These are phyloP conservation scores for Cercospora zeina DNA, from an alignment of 2,329 filamentous ascomycete species.

Conservation along the genomic window DNA sequence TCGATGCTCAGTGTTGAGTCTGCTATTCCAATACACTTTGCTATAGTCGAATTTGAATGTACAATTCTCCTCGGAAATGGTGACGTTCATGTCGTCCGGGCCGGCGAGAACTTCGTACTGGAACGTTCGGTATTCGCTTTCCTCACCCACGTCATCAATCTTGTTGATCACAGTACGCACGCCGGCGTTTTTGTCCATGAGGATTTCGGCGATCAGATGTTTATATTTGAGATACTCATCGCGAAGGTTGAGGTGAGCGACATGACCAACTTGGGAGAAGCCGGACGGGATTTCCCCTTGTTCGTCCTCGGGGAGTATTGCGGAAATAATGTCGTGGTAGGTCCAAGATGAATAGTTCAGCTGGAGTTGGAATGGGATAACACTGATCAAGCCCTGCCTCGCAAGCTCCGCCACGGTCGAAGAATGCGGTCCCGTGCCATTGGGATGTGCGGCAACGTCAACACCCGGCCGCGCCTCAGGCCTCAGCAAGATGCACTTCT, in stretches of 20 bases:
- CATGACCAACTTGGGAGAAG: constrained; percentile 86
- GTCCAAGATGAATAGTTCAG: constrained; percentile 86
- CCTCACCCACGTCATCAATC: constrained; percentile 78
- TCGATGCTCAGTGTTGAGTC: constrained; percentile 85
- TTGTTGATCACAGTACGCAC: constrained; percentile 96
- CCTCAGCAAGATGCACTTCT: constrained; percentile 50
- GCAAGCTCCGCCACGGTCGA: constrained; percentile 67
- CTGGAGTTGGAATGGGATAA: constrained; percentile 73
- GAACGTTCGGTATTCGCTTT: constrained; percentile 88
- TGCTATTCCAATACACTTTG: constrained; percentile 97
- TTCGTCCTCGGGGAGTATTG: constrained; percentile 76
- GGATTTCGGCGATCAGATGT: constrained; percentile 76
- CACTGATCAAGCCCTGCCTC: constrained; percentile 63
- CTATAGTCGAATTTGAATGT: constrained; percentile 90
- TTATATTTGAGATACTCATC: constrained; percentile 84
- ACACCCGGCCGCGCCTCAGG: constrained; percentile 44
- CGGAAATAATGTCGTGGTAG: constrained; percentile 79
- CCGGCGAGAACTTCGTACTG: constrained; percentile 86
- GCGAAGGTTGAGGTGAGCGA: constrained; percentile 89
- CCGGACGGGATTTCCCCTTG: constrained; percentile 80
- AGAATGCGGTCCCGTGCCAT: constrained; percentile 68
- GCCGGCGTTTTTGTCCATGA: constrained; percentile 83
- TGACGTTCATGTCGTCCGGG: constrained; percentile 77
- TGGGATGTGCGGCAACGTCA: constrained; percentile 22
- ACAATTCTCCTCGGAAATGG: constrained; percentile 78